Conservation (phyloP, 2,329 filamentous ascomycete species). For the Clarireedia hainanense region DNA sequence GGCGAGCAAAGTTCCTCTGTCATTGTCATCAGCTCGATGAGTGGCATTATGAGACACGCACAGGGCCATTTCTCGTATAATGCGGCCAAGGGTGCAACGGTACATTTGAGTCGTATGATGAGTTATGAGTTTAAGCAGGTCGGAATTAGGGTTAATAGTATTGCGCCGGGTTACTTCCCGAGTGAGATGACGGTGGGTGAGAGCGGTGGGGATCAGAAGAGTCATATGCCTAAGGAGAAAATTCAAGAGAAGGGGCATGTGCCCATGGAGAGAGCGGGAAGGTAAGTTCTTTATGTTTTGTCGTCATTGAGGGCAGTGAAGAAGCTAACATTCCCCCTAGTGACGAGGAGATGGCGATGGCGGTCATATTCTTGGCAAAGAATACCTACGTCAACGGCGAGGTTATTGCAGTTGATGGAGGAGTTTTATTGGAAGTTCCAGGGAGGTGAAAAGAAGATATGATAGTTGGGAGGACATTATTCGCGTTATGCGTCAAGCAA, state of each 20-base stretch:
- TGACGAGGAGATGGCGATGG: conserved; percentile 44
- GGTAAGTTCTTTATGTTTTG: neutral
- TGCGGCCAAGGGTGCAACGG: conserved; percentile 39
- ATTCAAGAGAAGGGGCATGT: conserved; percentile 44
- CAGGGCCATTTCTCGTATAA: conserved; percentile 29
- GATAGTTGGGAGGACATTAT: neutral
- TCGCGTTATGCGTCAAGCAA: neutral
- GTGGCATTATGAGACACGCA: conserved; percentile 22
- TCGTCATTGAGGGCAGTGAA: neutral
- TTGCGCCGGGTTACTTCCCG: conserved; percentile 42
- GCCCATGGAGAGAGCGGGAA: conserved; percentile 40
- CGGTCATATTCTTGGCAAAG: conserved; percentile 42
- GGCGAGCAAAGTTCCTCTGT: conserved; percentile 20
- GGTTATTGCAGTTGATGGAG: conserved; percentile 42
- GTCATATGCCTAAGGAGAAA: conserved; percentile 38
- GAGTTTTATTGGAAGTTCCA: conserved; percentile 34
- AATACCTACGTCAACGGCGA: conserved; percentile 34
- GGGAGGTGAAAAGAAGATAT: neutral
- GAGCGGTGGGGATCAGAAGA: conserved; percentile 41
- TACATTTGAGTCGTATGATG: conserved; percentile 48
- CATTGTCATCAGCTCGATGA: conserved; percentile 26
- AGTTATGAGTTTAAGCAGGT: conserved; percentile 44
- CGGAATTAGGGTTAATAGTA: conserved; percentile 48
- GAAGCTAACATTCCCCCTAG: conserved; percentile 12
- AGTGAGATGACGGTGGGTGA: conserved; percentile 41